phyloP scores from a whole-genome alignment of 1,139 yeast genomes.

The Suhomyces coccinellae region DNA sequence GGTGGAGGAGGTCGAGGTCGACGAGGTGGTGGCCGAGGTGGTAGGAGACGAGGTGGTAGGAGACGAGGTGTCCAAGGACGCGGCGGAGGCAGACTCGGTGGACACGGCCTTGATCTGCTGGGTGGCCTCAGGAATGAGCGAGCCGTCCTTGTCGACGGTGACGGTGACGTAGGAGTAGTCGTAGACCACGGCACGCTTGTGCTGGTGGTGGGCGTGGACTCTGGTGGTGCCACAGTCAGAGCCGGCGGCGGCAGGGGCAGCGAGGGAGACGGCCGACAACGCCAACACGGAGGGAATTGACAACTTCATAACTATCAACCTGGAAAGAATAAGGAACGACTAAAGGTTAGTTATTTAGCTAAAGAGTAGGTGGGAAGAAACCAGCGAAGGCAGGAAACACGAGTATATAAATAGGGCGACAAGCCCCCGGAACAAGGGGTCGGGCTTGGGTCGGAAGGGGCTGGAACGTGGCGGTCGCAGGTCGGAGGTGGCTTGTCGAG shows the following conservation, averaged over 20 bases:
- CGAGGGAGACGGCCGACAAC: slow-evolving; percentile 28
- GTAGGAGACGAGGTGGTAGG: slow-evolving; percentile 12
- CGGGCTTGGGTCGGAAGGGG: neutral
- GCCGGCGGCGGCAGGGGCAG: slow-evolving; percentile 31
- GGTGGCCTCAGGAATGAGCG: slow-evolving; percentile 7
- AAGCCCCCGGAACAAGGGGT: neutral
- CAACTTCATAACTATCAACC: slow-evolving; percentile 30
- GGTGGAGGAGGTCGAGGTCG: slow-evolving; percentile 11
- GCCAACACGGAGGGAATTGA: slow-evolving; percentile 33
- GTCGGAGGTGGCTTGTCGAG: neutral
- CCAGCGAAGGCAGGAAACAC: neutral
- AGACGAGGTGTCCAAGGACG: slow-evolving; percentile 8
- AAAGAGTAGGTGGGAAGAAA: neutral
- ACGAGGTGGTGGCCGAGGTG: slow-evolving; percentile 9
- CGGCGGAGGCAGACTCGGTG: slow-evolving; percentile 10
- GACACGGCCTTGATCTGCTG: slow-evolving; percentile 6
- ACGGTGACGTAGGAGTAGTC: slow-evolving; percentile 80
- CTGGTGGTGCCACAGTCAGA: slow-evolving; percentile 40
- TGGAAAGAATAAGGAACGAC: slow-evolving; percentile 18
- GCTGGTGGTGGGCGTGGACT: slow-evolving; percentile 63
- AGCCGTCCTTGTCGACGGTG: slow-evolving; percentile 69
- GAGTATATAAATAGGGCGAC: neutral
- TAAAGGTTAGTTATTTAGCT: slow-evolving; percentile 14
- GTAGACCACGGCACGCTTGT: slow-evolving; percentile 76
- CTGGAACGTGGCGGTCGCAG: neutral